Conservation (phyloP, 1,284 basidiomycete species). For the Microbotryomycetes sp. region DNA sequence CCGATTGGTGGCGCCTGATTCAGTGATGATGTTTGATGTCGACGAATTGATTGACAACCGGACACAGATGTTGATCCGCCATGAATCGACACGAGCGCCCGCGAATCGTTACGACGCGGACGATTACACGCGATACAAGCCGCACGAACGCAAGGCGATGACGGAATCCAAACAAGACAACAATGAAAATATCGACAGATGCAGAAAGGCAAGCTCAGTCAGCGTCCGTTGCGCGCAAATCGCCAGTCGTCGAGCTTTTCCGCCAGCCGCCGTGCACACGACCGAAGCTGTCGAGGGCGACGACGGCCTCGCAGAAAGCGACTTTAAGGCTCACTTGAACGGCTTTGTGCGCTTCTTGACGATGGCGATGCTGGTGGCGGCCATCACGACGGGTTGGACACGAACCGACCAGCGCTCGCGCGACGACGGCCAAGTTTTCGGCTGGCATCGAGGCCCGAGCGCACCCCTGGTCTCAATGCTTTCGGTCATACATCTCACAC, state of each 20-base stretch:
- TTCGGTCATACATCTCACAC: too few species aligned
- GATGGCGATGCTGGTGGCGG: conserved; percentile 56
- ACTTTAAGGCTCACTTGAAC: conserved; percentile 67
- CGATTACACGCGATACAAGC: not conserved
- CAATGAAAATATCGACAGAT: not conserved
- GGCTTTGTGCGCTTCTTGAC: conserved; percentile 93
- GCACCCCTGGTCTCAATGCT: too few species aligned
- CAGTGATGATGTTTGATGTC: not conserved
- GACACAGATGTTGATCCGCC: not conserved
- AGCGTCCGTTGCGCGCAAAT: not conserved
- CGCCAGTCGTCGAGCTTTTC: not conserved
- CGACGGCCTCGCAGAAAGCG: too few species aligned
- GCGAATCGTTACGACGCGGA: not conserved
- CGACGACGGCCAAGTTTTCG: too few species aligned
- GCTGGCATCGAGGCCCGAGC: too few species aligned
- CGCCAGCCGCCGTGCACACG: too few species aligned
- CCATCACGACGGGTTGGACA: conserved; percentile 12
- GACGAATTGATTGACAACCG: not conserved
- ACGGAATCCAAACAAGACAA: not conserved
- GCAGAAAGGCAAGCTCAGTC: not conserved
- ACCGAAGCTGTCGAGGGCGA: too few species aligned
- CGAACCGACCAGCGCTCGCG: not conserved
- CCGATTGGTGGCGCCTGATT: conserved; percentile 86
- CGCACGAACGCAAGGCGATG: not conserved
- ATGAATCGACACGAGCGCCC: not conserved